Base-by-base conservation (phyloP, 1,284 basidiomycete species). In the Sporisorium reilianum region DNA sequence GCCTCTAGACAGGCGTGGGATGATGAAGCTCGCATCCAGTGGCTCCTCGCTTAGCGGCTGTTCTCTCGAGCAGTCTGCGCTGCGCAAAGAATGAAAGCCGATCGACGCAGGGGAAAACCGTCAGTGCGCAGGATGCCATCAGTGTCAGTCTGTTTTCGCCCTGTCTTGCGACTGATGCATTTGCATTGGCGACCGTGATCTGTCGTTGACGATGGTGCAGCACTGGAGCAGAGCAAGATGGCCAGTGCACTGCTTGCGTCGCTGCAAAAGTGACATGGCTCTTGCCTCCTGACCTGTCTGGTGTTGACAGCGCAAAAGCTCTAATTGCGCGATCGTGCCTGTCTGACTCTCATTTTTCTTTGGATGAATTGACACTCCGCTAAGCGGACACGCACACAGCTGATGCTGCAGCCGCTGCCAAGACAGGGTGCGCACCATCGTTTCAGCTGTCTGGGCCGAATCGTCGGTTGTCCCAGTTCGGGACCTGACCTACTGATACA, bases 381-480 rank as follows among this genome's bases (percentile, higher is more conserved):
- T 30, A 22, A n/a, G 18, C n/a, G 1, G 5, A n/a, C 7, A 38
- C 36, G 18, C 3, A n/a, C 3, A 16, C 18, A 8, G 36, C 34
- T 8, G 34, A 6, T 34, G 34, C 34, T 34, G 7, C 38, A n/a
- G 38, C 38, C 20, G n/a, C 18, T 41, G 38, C 38, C 38, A 41
- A 41, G 38, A 20, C 38, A 20, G n/a, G 8, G 2, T 5, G 9
- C 6, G 38, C 38, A 41, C 7, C 38, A 10, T 41, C 38, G 7
- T 6, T 20, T 10, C 16, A 2, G 20, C 5, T 18, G 38, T 20
- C 36, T 26, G 53, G 36, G 41, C 42, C 53, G 42, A 45, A 55
- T 46, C n/a, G 54, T 38, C 44, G 44, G 54, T 26, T 22, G 32
- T 28, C 28, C 54, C 8, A 30, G 38, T 30, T 41, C 38, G 38